Conservation (phyloP, 176 grass and related monocot species). For the Cocos nucifera region DNA sequence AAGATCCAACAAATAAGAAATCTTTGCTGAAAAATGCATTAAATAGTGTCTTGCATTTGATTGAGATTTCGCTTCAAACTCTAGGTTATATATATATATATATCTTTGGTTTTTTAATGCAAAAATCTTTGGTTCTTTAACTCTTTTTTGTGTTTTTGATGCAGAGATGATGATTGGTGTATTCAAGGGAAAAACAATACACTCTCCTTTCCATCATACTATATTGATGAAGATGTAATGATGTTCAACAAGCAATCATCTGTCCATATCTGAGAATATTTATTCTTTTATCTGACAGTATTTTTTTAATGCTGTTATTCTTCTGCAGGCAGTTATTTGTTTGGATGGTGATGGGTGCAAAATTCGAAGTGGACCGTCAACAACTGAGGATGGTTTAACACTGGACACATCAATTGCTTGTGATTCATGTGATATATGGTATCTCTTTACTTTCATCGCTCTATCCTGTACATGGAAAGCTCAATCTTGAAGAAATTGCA, state of each 20-base stretch:
- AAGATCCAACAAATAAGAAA: too few species aligned
- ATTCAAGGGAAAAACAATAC: conserved; percentile 54
- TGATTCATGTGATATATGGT: conserved; percentile 97
- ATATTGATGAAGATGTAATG: conserved; percentile 93
- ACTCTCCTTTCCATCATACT: conserved; percentile 81
- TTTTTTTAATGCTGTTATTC: conserved; percentile 3
- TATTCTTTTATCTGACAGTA: neutral
- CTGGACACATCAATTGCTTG: conserved; percentile 95
- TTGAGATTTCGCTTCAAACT: too few species aligned
- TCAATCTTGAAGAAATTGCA: too few species aligned
- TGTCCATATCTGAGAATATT: neutral
- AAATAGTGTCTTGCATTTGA: too few species aligned
- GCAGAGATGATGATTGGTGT: conserved; percentile 80
- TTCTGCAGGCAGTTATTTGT: conserved; percentile 70
- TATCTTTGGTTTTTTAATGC: too few species aligned
- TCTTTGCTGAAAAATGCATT: too few species aligned
- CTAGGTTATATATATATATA: too few species aligned
- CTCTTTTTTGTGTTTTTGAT: conserved; percentile 19
- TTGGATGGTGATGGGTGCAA: conserved; percentile 77
- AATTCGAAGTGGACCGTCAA: conserved; percentile 52
- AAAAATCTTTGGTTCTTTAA: neutral
- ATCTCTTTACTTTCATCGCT: conserved; percentile 6
- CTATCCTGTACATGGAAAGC: too few species aligned
- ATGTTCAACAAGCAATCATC: conserved; percentile 24
- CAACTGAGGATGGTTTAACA: conserved; percentile 43